Evolutionary conservation across 768 basidiomycete species (phyloP).

Genomic region (Hygrophorus russula): DNA sequence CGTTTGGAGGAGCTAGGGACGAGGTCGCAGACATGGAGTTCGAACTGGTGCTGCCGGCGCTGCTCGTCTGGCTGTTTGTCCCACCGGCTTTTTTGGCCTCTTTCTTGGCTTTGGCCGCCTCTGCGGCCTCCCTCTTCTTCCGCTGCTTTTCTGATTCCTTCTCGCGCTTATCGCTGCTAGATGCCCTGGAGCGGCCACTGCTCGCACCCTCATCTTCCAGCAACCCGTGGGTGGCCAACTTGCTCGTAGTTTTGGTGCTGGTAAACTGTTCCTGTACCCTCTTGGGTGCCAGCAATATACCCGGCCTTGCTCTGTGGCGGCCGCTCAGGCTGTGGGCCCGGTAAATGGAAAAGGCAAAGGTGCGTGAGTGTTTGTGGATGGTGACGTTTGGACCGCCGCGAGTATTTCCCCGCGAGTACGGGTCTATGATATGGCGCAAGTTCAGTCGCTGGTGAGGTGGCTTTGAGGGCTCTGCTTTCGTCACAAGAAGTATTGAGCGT

Average conservation of each 20-base stretch:
- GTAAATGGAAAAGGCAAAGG: constrained; percentile 69
- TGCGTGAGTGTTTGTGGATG: constrained; percentile 77
- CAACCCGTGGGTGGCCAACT: constrained; percentile 56
- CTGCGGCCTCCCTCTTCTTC: constrained; percentile 14
- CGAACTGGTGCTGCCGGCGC: constrained; percentile 13
- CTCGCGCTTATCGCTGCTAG: constrained; percentile 16
- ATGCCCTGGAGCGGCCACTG: constrained; percentile 2
- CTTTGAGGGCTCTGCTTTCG: constrained; percentile 42
- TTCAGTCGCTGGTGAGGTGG: constrained; percentile 60
- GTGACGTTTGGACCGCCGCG: constrained; percentile 50
- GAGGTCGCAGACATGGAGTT: not conserved
- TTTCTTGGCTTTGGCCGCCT: constrained; percentile 12
- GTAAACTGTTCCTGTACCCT: constrained; percentile 74
- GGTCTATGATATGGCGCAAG: constrained; percentile 43
- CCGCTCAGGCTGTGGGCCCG: constrained; percentile 33
- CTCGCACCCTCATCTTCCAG: constrained; percentile 32
- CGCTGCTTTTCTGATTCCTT: constrained; percentile 19
- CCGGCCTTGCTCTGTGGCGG: constrained; percentile 5
- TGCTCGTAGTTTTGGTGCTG: constrained; percentile 61
- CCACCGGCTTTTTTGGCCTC: constrained; percentile 17
- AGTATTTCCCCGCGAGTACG: constrained; percentile 27
- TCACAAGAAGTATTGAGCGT: constrained; percentile 2
- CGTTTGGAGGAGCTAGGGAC: not conserved
- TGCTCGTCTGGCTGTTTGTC: constrained; percentile 15
- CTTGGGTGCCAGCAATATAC: constrained; percentile 58